Base-by-base conservation (phyloP, 2,329 filamentous ascomycete genomes). In the Didymella keratinophila region DNA sequence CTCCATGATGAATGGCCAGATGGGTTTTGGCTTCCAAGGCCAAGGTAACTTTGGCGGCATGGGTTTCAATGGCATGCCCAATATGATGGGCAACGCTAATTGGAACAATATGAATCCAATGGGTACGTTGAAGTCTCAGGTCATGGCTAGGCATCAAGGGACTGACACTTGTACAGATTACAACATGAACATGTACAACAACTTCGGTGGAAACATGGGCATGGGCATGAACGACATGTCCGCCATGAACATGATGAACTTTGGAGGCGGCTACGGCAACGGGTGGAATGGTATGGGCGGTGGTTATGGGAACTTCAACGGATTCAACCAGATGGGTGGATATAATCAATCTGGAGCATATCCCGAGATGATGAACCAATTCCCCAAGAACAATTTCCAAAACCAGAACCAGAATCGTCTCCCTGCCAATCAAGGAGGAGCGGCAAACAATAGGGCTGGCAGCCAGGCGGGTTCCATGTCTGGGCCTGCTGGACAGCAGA, bases 151-250 rank as follows among this genome's bases (percentile, higher is more conserved):
- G 37, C 5, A 53, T 10, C 30, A 42, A 20, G 10, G 16, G 11
- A 46, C 74, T 72, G 68, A 71, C 46, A 16, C 6, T 9, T 18
- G 10, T 6, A 2, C 18, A 73, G 71, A 71, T 32, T 73, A 66
- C 58, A 69, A 87, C 73, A 93, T 95, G 89, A 71, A 71, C 84
- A 91, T 93, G 89, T 92, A 50, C 47, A 56, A 51, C 82, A 87
- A 88, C 81, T 92, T 89, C 78, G 86, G 86, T 80, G 81, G 82
- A 75, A 86, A 87, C 63, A 76, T 76, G 83, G 87, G 87, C 83
- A 90, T 90, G 87, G 67, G 90, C 79, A 91, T 91, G 88, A 89
- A 86, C 83, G 85, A 87, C 83, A 89, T 90, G 87, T 89, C 86
- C 62, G 74, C 72, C 70, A 78, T 78, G 77, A 76, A 76, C 58